Percentiles rank a stretch among this genome's conserved stretches.
These are phyloP conservation scores for Colletotrichum godetiae DNA, from an alignment of 2,329 filamentous ascomycete species.

Conservation along the genomic window DNA sequence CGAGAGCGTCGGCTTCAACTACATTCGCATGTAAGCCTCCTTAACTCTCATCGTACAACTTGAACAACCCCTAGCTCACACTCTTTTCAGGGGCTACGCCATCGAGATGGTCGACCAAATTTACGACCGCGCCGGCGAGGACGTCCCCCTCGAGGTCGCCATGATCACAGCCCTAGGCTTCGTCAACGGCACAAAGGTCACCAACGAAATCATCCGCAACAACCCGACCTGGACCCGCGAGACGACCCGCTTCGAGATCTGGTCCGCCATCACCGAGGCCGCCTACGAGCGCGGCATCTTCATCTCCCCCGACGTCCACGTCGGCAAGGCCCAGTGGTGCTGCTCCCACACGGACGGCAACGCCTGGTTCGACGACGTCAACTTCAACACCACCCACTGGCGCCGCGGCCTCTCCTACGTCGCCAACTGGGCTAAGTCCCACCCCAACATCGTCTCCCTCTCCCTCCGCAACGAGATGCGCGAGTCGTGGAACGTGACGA, in stretches of 20 bases:
- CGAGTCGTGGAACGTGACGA: constrained; percentile 55
- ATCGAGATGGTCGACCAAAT: constrained; percentile 68
- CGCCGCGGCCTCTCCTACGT: constrained; percentile 65
- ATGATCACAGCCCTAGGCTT: constrained; percentile 54
- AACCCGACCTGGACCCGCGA: constrained; percentile 64
- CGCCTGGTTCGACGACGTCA: constrained; percentile 65
- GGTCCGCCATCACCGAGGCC: constrained; percentile 23
- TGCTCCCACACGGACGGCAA: constrained; percentile 62
- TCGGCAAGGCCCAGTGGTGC: constrained; percentile 55
- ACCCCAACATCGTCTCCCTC: constrained; percentile 39
- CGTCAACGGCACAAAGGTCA: constrained; percentile 58
- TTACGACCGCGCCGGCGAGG: constrained; percentile 50
- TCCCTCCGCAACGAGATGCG: constrained; percentile 70
- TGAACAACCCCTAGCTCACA: too few species aligned
- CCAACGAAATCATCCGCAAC: constrained; percentile 57
- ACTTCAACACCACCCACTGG: constrained; percentile 66
- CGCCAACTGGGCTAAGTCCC: constrained; percentile 52
- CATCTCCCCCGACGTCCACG: constrained; percentile 54
- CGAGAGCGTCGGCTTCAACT: constrained; percentile 64
- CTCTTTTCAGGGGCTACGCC: constrained; percentile 55
- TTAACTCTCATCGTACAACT: too few species aligned
- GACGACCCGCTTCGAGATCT: constrained; percentile 64
- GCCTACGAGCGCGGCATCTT: constrained; percentile 46
- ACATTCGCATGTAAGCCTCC: constrained; percentile 54
- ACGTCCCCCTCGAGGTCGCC: constrained; percentile 52